phyloP scores from a whole-genome alignment of 495 filamentous ascomycete species.

The Neurospora terricola region DNA sequence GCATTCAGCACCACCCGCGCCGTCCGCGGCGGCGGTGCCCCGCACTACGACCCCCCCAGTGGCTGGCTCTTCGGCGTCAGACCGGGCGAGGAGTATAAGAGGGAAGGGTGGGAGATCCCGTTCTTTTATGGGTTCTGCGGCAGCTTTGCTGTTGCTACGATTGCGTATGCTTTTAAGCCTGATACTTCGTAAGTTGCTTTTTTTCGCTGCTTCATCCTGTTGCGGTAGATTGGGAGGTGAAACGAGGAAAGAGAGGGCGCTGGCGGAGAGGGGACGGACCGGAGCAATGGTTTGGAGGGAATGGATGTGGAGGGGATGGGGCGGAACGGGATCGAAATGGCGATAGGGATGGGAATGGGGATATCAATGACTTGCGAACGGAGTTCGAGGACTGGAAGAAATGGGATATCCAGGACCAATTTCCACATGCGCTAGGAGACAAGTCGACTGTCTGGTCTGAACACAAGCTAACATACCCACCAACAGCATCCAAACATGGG shows the following conservation, averaged over 20 bases:
- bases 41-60: constrained; percentile 80
- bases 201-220: no score
- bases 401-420: no score
- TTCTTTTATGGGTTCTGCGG: constrained; percentile 88
- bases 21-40: constrained; percentile 47
- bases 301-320: no score
- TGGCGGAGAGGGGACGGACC: no score
- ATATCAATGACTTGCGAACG: no score
- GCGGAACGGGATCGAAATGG: no score
- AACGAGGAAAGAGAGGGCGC: no score
- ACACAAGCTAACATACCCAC: constrained; percentile 7
- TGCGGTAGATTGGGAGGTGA: no score
- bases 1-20: constrained; percentile 26
- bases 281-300: no score
- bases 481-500: constrained; percentile 95
- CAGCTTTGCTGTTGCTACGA: constrained; percentile 58
- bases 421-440: no score
- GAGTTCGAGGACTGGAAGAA: no score
- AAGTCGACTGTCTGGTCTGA: neutral
- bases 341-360: no score
- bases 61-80: constrained; percentile 87
- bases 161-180: constrained; percentile 93
- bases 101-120: constrained; percentile 89
- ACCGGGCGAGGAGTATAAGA: constrained; percentile 88
- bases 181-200: constrained; percentile 82